These are phyloP conservation scores for Beta lomatogona DNA, from an alignment of 179 eudicot genomes.

Conservation along the genomic window DNA sequence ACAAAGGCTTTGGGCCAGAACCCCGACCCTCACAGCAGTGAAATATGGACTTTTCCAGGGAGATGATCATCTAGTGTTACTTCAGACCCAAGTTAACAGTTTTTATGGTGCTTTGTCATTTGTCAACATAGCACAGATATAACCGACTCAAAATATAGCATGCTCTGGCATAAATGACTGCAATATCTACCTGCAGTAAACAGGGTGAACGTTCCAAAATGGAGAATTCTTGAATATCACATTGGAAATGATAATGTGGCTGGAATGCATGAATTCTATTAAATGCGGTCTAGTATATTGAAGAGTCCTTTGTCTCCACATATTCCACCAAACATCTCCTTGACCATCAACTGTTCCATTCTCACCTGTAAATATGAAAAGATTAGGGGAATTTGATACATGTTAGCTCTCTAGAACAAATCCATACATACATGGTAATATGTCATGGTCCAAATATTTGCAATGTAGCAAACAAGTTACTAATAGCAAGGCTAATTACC, in stretches of 20 bases:
- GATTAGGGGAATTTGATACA: not conserved
- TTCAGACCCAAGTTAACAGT: not conserved
- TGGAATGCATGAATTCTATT: conserved; percentile 77
- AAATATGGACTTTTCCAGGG: not conserved
- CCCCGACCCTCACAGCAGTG: not conserved
- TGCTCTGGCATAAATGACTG: not conserved
- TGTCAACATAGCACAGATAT: not conserved
- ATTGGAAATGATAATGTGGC: conserved; percentile 69
- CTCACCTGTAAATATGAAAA: conserved; percentile 56
- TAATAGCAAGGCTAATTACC: no score
- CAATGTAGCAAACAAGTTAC: no score
- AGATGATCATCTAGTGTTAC: not conserved
- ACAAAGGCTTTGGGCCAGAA: not conserved
- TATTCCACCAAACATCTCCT: conserved; percentile 95
- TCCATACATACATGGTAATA: not conserved
- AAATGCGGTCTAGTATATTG: conserved; percentile 81
- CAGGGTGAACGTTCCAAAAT: conserved; percentile 95
- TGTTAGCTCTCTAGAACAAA: not conserved
- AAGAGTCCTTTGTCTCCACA: conserved; percentile 84
- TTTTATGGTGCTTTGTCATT: conserved; percentile 3
- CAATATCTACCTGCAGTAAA: conserved; percentile 79
- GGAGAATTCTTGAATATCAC: conserved; percentile 84
- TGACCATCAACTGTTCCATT: conserved; percentile 98
- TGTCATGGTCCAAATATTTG: no score
- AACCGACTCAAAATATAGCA: conserved; percentile 1